These are phyloP conservation scores for Narthecium ossifragum DNA, from an alignment of 106 monocot genomes.

Conservation along the genomic window DNA sequence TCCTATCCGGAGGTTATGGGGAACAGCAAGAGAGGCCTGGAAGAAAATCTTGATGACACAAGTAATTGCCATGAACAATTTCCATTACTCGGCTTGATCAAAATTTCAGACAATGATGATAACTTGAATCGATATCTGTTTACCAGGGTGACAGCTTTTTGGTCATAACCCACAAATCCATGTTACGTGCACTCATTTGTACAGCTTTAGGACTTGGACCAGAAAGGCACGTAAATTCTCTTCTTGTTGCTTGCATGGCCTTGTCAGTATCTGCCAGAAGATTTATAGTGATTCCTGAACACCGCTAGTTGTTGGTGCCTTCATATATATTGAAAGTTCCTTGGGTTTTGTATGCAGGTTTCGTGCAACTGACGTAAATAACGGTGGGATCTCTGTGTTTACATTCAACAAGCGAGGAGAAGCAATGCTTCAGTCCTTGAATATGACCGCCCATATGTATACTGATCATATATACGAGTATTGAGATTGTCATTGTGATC, in stretches of 20 bases:
- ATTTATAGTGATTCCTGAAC: too few relatives aligned
- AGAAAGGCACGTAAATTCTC: constrained; percentile 30
- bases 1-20: constrained; percentile 63
- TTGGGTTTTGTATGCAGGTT: constrained; percentile 40
- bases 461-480: constrained; percentile 52
- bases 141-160: constrained; percentile 58
- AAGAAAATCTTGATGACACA: constrained; percentile 49
- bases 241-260: too few relatives aligned
- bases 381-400: constrained; percentile 67
- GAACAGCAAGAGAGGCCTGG: constrained; percentile 64
- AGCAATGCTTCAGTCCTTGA: constrained; percentile 65
- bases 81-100: not conserved
- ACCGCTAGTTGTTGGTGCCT: too few relatives aligned
- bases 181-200: constrained; percentile 67
- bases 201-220: constrained; percentile 69
- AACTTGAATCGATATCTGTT: not conserved
- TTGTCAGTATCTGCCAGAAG: too few relatives aligned
- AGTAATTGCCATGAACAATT: constrained; percentile 19
- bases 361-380: constrained; percentile 65
- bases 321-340: too few relatives aligned
- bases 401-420: constrained; percentile 62
- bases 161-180: constrained; percentile 75
- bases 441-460: constrained; percentile 80
- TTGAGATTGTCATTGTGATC: too few relatives aligned
- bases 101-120: not conserved